Evolutionary conservation across 2,329 filamentous ascomycete species (phyloP).

Genomic region (Apiospora saccharicola): DNA sequence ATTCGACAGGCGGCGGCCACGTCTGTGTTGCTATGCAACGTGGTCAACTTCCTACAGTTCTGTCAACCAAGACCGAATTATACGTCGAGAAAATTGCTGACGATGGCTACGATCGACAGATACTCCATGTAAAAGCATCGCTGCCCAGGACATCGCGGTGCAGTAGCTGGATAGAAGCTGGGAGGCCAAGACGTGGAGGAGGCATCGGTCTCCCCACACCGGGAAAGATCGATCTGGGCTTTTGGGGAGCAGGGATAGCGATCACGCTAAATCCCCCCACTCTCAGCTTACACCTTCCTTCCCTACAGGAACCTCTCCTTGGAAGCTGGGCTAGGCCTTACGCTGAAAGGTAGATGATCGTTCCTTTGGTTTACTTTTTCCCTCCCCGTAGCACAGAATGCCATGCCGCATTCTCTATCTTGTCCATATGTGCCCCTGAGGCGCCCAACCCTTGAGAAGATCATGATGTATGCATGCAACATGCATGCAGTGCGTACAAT

Average conservation of each 20-base stretch:
- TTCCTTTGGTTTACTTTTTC: background rate
- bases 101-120: background rate
- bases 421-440: background rate
- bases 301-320: background rate
- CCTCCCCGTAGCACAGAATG: background rate
- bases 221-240: slow-evolving; percentile 10
- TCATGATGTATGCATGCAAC: background rate
- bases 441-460: background rate
- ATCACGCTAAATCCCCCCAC: background rate
- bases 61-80: background rate
- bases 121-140: too few species aligned
- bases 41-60: background rate
- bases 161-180: background rate
- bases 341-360: background rate
- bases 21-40: background rate
- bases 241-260: background rate
- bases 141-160: background rate
- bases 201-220: background rate
- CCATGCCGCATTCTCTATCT: background rate
- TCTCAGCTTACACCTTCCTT: background rate
- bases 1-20: background rate
- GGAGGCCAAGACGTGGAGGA: background rate
- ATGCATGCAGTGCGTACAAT: background rate
- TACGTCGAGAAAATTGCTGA: background rate
- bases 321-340: background rate